Evolutionary conservation across 2,329 filamentous ascomycete genomes (phyloP), one percentile per base, ranked within the genome.

Genomic region (Fusarium cicatricum): DNA sequence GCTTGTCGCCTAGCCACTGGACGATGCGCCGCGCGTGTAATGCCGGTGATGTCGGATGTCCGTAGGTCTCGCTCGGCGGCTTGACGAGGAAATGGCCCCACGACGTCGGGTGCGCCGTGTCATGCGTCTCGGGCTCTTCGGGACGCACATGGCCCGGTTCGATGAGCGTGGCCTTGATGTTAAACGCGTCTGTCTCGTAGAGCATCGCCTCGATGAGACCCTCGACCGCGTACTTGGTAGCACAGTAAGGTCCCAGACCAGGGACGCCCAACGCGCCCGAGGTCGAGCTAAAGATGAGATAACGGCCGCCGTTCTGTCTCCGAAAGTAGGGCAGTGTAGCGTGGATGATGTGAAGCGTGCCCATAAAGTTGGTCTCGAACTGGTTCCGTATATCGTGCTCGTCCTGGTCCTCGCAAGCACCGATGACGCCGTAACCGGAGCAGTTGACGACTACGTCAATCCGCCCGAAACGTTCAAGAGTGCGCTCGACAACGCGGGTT

Each of bases 301-400:
- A 98, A 26, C 93, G 85, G 1, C 95, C 95, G 1, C 79, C 81
- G 17, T 83, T 82, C 62, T 91, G 88, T 60, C 87, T 82, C 45
- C 94, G 87, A 67, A 98, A 96, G 76, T 96, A 92, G 1, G 93
- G 92, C 32, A 98, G 78, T 2, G 90, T 93, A 16, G 91, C 80
- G 73, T 97, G 92, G 55, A 98, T 89, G 67, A 99, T 97, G 75
- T 98, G 90, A 55, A 98, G 77, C 0, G 92, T 96, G 48, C 95
- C 95, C 82, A 96, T 94, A 75, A 97, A 97, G 75, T 99, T 99
- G 17, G 93, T 97, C 80, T 96, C 92, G 77, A 98, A 97, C 75
- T 98, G 95, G 70, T 96, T 94, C 54, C 92, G 90, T 65, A 98
- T 85, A 71, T 98, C 95, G 74, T 92, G 89, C 72, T 97, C 92